Base-by-base conservation (phyloP, 208 protist species). In the Histomonas meleagridis region DNA sequence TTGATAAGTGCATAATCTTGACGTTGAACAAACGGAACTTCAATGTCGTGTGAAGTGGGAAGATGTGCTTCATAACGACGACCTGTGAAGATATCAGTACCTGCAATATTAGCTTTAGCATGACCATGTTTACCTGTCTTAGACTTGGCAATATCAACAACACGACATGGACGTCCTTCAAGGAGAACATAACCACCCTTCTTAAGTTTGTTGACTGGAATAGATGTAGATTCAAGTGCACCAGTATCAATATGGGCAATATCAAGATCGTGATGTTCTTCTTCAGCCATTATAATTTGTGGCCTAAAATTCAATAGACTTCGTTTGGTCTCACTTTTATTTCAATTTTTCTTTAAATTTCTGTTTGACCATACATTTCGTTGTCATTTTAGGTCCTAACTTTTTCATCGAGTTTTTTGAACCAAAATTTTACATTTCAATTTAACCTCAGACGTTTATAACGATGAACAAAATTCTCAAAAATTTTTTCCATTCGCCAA, bases 61-160 rank as follows among this genome's bases (percentile, higher is more conserved):
- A 95, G 97, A 93, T 98, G 95, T 91, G 98, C 97, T 95, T 99
- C 97, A 92, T 98, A 96, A 95, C 98, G 98, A 95, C 98, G 98
- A 91, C 96, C 96, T 90, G 96, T 98, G 95, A 99, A 99, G 92
- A 99, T 98, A 93, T 99, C 98, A 86, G 97, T 96, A 91, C 95
- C 97, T 91, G 96, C 96, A 93, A 99, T 97, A 93, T 98, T 96
- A 69, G 98, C 97, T 96, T 99, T 99, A 53, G 98, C 98, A 94
- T 98, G 96, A 92, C 98, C 98, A 95, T 99, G 98, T 95, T 99
- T 99, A 92, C 98, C 98, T 86, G 97, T 98, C 95, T 98, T 99
- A 62, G 97, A 99, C 38, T 97, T 98, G 23, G 70, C 76, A 96
- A 98, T 93, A 97, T 96, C 92, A 98, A 97, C 92, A 98, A 92